Evolutionary conservation across 257 asterid genomes (phyloP).

Genomic region (Misopates orontium): DNA sequence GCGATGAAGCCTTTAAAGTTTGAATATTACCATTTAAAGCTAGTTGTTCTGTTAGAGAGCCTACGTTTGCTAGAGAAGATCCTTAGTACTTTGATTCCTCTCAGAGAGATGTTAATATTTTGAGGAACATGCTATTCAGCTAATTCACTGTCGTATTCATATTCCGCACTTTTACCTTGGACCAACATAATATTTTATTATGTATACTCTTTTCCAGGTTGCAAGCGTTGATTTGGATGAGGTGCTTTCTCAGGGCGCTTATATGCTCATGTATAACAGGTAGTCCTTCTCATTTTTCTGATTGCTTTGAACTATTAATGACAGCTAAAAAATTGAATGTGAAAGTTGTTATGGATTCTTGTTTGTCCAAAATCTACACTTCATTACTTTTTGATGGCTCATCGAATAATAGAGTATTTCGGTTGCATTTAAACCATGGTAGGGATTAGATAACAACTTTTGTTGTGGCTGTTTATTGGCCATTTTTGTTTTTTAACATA

Average conservation of each 20-base stretch:
- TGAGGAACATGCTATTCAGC: constrained; percentile 1
- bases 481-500: no score
- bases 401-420: no score
- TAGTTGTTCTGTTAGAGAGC: background rate
- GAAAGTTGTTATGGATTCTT: background rate
- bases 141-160: background rate
- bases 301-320: background rate
- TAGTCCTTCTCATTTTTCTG: constrained; percentile 32
- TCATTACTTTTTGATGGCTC: background rate
- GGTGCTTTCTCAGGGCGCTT: constrained; percentile 96
- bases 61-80: background rate
- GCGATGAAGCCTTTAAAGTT: constrained; percentile 2
- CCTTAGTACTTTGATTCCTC: background rate
- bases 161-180: background rate
- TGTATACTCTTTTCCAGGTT: constrained; percentile 51
- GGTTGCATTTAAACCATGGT: no score
- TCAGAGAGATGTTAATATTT: constrained; percentile 1
- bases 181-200: constrained; percentile 9
- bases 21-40: background rate
- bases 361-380: background rate
- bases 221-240: constrained; percentile 69
- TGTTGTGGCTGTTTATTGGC: background rate
- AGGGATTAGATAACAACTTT: no score
- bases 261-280: constrained; percentile 97
- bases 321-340: background rate